Conservation (phyloP, 2,329 filamentous ascomycete genomes). For the Scopulariopsis brevicaulis region DNA sequence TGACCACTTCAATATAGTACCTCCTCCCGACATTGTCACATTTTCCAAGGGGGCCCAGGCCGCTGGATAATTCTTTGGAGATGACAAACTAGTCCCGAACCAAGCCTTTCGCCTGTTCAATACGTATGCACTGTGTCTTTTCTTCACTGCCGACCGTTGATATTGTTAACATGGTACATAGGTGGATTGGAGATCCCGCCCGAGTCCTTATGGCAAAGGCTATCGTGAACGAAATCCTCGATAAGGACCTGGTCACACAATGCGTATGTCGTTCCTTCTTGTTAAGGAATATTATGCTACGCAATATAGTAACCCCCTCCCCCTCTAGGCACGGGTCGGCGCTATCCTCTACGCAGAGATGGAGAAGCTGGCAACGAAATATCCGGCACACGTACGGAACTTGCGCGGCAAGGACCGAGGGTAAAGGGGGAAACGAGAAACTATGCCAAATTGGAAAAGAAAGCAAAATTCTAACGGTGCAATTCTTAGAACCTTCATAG, state of each 20-base stretch:
- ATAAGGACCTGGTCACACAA: constrained; percentile 64
- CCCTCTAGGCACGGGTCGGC: constrained; percentile 41
- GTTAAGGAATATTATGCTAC: not conserved
- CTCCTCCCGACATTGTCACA: constrained; percentile 85
- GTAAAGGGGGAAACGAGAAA: not conserved
- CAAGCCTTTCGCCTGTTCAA: constrained; percentile 95
- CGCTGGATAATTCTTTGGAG: constrained; percentile 83
- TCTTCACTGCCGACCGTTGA: not conserved
- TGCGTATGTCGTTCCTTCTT: constrained; percentile 26
- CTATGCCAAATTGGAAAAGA: not conserved
- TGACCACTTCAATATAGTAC: constrained; percentile 77
- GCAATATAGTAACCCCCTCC: not conserved
- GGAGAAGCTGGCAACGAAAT: constrained; percentile 48
- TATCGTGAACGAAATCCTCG: constrained; percentile 73
- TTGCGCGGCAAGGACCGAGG: constrained; percentile 55
- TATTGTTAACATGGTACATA: not conserved
- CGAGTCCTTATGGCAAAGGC: constrained; percentile 75
- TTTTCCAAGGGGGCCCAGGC: constrained; percentile 95
- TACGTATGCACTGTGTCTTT: constrained; percentile 29
- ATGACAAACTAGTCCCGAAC: constrained; percentile 71
- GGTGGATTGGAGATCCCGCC: constrained; percentile 85
- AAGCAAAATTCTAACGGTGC: not conserved
- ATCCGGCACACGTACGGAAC: constrained; percentile 62
- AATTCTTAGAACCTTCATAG: constrained; percentile 51
- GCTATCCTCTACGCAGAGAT: constrained; percentile 57